These are phyloP conservation scores for Acmispon strigosus DNA, from an alignment of 306 rosid genomes.

Conservation along the genomic window DNA sequence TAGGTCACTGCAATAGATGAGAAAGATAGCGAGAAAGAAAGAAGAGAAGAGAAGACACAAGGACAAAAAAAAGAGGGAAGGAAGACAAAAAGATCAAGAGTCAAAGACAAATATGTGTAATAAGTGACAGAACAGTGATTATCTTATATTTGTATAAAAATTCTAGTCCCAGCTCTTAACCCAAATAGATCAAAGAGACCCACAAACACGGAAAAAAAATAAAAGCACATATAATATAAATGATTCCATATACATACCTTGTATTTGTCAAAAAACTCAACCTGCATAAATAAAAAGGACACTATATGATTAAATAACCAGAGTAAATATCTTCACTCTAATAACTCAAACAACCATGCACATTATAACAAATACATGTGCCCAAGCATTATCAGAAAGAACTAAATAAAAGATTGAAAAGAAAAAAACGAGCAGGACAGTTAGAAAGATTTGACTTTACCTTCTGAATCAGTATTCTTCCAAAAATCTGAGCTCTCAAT, in stretches of 20 bases:
- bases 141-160: background rate
- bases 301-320: background rate
- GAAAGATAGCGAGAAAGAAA: background rate
- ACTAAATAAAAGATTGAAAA: background rate
- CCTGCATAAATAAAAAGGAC: conserved; percentile 42
- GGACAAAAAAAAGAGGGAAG: background rate
- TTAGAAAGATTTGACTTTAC: conserved; percentile 26
- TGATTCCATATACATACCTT: conserved; percentile 48
- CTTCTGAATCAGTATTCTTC: conserved; percentile 86
- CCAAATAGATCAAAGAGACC: background rate
- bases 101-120: background rate
- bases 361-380: background rate
- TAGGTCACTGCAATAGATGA: background rate
- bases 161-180: background rate
- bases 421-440: background rate
- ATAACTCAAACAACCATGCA: background rate
- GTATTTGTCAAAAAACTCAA: conserved; percentile 85
- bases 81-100: background rate
- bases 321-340: background rate
- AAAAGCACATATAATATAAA: background rate
- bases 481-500: conserved; percentile 84
- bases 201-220: background rate
- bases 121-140: background rate
- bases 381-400: background rate
- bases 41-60: background rate